These are phyloP conservation scores for Candida hungchunana DNA, from an alignment of 805 yeast species.

Conservation along the genomic window DNA sequence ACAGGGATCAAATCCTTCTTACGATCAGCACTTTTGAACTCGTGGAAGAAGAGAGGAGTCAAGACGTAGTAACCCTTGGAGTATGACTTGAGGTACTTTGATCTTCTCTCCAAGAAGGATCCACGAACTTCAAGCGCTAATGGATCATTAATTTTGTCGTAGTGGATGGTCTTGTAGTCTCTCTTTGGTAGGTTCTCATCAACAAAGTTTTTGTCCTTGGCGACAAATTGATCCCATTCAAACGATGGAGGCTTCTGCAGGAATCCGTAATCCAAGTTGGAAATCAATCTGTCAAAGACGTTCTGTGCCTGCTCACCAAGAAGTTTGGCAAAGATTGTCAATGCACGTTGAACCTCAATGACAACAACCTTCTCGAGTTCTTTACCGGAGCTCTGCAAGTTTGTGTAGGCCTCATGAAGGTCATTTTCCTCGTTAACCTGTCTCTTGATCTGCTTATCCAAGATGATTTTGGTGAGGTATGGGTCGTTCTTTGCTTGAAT, in stretches of 20 bases:
- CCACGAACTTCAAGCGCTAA: constrained; percentile 65
- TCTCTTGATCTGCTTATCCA: constrained; percentile 73
- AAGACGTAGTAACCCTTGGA: constrained; percentile 87
- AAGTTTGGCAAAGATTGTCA: constrained; percentile 65
- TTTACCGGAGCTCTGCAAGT: constrained; percentile 82
- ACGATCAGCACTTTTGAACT: constrained; percentile 79
- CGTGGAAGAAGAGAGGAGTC: constrained; percentile 86
- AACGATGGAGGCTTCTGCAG: constrained; percentile 71
- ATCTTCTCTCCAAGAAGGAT: constrained; percentile 82
- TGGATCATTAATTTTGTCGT: constrained; percentile 66
- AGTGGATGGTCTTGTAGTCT: constrained; percentile 54
- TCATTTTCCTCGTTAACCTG: constrained; percentile 83
- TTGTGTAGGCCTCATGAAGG: constrained; percentile 82
- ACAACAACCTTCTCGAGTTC: constrained; percentile 87
- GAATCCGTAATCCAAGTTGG: constrained; percentile 64
- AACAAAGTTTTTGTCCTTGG: constrained; percentile 67
- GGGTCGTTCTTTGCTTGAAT: constrained; percentile 70
- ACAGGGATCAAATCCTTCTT: constrained; percentile 78
- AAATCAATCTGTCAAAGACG: constrained; percentile 60
- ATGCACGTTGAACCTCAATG: constrained; percentile 77
- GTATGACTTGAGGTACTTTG: constrained; percentile 89
- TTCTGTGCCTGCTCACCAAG: constrained; percentile 71
- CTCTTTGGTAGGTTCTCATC: constrained; percentile 60
- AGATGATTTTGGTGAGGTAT: constrained; percentile 60
- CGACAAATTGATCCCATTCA: constrained; percentile 86